These are phyloP conservation scores for Neocatenulostroma microsporum DNA, from an alignment of 2,329 filamentous ascomycete species.

Conservation along the genomic window DNA sequence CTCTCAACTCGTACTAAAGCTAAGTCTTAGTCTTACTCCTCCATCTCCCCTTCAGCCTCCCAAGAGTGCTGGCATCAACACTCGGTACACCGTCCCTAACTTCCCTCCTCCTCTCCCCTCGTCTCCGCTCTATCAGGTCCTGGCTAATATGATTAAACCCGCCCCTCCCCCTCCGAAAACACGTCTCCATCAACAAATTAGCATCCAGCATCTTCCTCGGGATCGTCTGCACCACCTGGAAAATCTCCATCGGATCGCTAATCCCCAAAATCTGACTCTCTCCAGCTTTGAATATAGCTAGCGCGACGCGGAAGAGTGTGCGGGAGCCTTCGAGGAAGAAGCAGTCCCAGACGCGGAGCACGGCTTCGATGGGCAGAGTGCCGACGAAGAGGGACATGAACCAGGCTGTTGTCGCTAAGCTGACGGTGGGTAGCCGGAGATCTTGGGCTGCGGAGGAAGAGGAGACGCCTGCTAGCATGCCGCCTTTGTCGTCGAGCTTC, in stretches of 20 bases:
- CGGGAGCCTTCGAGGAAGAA: conserved; percentile 95
- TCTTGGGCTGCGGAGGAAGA: conserved; percentile 33
- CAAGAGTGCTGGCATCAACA: conserved; percentile 2
- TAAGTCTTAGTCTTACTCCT: conserved; percentile 7
- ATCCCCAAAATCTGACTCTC: conserved; percentile 73
- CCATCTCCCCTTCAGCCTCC: conserved; percentile 7
- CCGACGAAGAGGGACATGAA: conserved; percentile 97
- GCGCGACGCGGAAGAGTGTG: conserved; percentile 82
- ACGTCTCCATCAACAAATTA: conserved; percentile 73
- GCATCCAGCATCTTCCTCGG: conserved; percentile 75
- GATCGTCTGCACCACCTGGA: conserved; percentile 83
- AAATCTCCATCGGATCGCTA: conserved; percentile 86
- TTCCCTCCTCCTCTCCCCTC: conserved; percentile 51
- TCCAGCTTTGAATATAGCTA: conserved; percentile 84
- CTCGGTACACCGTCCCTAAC: conserved; percentile 19
- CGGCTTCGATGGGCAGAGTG: conserved; percentile 83
- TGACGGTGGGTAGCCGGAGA: conserved; percentile 72
- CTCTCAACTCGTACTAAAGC: too few relatives aligned
- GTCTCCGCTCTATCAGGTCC: conserved; percentile 67
- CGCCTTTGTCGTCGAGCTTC: conserved; percentile 74
- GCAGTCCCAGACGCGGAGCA: conserved; percentile 86
- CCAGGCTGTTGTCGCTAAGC: conserved; percentile 88
- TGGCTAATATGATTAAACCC: conserved; percentile 77
- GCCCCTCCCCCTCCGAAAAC: conserved; percentile 55
- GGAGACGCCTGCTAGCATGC: conserved; percentile 34